Base-by-base conservation (phyloP, 371 early-diverging fungal species). In the Mycotypha africana region DNA sequence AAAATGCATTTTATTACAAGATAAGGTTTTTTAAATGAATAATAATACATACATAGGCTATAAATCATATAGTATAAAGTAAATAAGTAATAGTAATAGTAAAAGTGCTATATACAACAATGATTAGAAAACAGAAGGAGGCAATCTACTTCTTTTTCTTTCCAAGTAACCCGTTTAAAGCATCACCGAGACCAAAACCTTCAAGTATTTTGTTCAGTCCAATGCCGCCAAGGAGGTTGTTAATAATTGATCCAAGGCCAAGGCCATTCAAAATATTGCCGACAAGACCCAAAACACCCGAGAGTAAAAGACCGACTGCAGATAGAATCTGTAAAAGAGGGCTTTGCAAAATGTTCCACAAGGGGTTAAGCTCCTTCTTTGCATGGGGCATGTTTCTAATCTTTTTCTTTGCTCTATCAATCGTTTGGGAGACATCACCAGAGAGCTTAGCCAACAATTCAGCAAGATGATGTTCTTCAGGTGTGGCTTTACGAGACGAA, bases 371-470 rank as follows among this genome's bases (percentile, higher is more conserved):
- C 12, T 43, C 47, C 35, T 52, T 50, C 36, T 63, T 50, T 12
- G 63, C 63, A 34, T 59, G 45, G 16, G 63, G 63, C 60, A 63
- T 59, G 37, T 41, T 48, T 26, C 50, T 51, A 10, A 63, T 16
- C 51, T 59, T 58, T 42, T 63, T 63, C 47, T 59, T 63, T 17
- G 63, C 59, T n/a, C 40, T 51, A 16, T 63, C 63, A 33, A 63
- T 63, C 2, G 63, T 59, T 3, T 48, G 47, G 21, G 48, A 35
- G 5, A 63, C 56, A 37, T 63, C 63, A 6, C 62, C 62, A 25
- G 62, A 38, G 15, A 62, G 47, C 33, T 62, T 48, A n/a, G 58
- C 31, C 31, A 62, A 40, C 4, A 57, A 37, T 4, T 62, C 58
- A 5, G 62, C 62, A 31, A 62, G 44, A 21, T 49, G 58, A 11